Evolutionary conservation across 179 eudicot species (phyloP).

Genomic region (Spinacia oleracea): DNA sequence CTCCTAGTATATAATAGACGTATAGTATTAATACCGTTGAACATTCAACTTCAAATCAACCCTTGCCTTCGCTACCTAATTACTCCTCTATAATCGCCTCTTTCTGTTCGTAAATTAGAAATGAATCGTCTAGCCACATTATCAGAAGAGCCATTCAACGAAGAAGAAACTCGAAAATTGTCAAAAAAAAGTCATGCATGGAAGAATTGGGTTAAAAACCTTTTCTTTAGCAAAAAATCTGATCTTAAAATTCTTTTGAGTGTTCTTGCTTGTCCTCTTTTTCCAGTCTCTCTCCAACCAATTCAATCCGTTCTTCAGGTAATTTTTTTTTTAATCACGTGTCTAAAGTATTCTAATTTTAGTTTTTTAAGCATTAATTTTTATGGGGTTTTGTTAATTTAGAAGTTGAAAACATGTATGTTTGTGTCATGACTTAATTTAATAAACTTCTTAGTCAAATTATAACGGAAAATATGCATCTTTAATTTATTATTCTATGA

Average conservation of each 20-base stretch:
- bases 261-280: conserved; percentile 93
- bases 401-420: background rate
- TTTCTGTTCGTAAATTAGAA: too few relatives aligned
- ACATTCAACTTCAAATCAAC: too few relatives aligned
- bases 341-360: background rate
- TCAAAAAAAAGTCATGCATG: conserved; percentile 52
- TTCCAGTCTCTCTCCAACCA: conserved; percentile 55
- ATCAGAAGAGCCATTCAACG: conserved; percentile 72
- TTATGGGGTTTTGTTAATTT: background rate
- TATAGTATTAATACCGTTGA: too few relatives aligned
- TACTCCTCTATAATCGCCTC: too few relatives aligned
- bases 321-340: background rate
- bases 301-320: conserved; percentile 45
- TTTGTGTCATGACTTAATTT: too few relatives aligned
- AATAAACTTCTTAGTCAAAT: too few relatives aligned
- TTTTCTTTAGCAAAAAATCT: conserved; percentile 62
- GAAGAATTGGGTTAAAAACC: conserved; percentile 65
- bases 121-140: conserved; percentile 59
- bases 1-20: too few relatives aligned
- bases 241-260: conserved; percentile 74
- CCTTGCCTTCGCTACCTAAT: too few relatives aligned
- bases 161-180: conserved; percentile 42
- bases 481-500: background rate
- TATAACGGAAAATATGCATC: background rate
- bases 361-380: background rate